phyloP scores from a whole-genome alignment of 768 basidiomycete species.

The Tremella yokohamensis region DNA sequence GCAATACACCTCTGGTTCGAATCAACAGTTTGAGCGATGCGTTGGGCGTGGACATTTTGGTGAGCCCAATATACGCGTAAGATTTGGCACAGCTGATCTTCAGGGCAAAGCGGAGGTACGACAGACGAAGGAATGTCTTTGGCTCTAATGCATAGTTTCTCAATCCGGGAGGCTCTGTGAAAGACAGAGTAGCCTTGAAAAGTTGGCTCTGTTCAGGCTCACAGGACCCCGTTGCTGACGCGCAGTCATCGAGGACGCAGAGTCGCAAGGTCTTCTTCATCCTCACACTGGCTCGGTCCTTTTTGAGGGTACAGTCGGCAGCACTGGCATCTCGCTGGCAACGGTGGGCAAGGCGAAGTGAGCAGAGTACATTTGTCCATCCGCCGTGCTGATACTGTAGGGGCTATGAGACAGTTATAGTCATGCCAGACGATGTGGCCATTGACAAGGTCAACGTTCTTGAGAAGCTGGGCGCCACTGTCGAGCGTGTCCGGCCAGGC shows the following conservation, averaged over 20 bases:
- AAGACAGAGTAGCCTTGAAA: constrained; percentile 91
- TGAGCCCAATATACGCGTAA: constrained; percentile 29
- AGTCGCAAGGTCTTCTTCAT: constrained; percentile 70
- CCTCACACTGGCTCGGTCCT: constrained; percentile 87
- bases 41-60: constrained; percentile 84
- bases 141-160: constrained; percentile 59
- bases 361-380: constrained; percentile 25
- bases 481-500: constrained; percentile 60
- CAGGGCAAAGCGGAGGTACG: constrained; percentile 84
- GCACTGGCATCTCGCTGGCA: constrained; percentile 78
- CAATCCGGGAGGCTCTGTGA: constrained; percentile 96
- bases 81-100: not conserved
- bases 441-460: constrained; percentile 86
- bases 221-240: not conserved
- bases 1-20: constrained; percentile 88
- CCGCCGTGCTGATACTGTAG: constrained; percentile 52
- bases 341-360: constrained; percentile 85
- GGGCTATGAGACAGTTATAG: constrained; percentile 80
- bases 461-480: constrained; percentile 76
- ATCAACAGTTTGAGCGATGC: constrained; percentile 88
- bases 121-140: not conserved
- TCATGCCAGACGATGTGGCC: constrained; percentile 56
- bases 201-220: constrained; percentile 57
- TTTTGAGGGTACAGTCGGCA: constrained; percentile 89
- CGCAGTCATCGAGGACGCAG: constrained; percentile 90